phyloP scores from a whole-genome alignment of 306 rosid species.

The Fagus sylvatica region DNA sequence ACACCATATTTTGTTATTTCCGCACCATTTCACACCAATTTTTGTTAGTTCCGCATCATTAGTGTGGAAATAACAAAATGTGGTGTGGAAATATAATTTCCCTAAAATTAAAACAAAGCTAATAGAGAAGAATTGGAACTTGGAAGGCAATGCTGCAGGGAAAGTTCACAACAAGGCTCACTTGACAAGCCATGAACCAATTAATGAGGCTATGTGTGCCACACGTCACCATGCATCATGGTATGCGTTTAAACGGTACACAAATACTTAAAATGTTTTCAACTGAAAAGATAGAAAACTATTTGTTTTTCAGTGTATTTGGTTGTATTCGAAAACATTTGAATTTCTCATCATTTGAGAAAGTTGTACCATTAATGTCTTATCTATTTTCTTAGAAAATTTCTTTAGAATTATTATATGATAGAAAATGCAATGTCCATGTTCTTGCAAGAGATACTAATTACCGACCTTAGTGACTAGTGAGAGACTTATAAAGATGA shows the following conservation, averaged over 20 bases:
- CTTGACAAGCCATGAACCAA: not conserved
- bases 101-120: no score
- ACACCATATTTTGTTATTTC: no score
- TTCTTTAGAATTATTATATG: not conserved
- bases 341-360: not conserved
- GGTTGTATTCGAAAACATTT: not conserved
- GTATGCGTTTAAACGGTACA: not conserved
- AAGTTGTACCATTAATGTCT: not conserved
- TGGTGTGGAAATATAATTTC: no score
- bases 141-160: no score
- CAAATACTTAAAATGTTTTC: not conserved
- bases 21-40: no score
- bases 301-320: no score
- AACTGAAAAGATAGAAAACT: no score
- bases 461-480: not conserved
- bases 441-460: constrained; percentile 10
- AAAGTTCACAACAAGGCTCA: no score
- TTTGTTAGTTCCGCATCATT: no score
- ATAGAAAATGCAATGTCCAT: constrained; percentile 1
- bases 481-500: not conserved
- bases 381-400: not conserved
- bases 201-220: not conserved
- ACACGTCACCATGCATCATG: not conserved
- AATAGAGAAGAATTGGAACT: no score
- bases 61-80: no score